A percentile compares a stretch with the other conserved stretches of the same genome.
Evolutionary conservation across 2,329 filamentous ascomycete genomes (phyloP).

Genomic region (Myotisia sp.): DNA sequence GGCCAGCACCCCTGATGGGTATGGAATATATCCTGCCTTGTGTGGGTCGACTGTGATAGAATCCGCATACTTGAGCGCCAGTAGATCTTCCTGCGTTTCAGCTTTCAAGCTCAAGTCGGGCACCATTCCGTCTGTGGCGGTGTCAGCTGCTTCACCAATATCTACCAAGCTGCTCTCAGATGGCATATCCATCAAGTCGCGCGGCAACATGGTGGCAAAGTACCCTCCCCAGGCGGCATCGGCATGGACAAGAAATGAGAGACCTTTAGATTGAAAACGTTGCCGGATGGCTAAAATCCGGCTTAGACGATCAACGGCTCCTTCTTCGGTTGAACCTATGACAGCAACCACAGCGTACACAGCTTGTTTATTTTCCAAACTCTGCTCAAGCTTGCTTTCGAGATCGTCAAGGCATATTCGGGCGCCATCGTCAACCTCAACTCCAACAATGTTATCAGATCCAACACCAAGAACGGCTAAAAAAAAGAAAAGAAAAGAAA

Average conservation of each 20-base stretch:
- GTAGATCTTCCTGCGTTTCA: conserved; percentile 15
- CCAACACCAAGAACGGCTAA: conserved; percentile 34
- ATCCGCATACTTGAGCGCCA: conserved; percentile 28
- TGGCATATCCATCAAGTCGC: conserved; percentile 81
- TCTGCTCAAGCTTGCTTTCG: conserved; percentile 19
- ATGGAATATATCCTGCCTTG: conserved; percentile 36
- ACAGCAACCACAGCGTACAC: conserved; percentile 35
- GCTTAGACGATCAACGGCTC: conserved; percentile 31
- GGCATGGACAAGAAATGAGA: conserved; percentile 35
- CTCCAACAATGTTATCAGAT: conserved; percentile 28
- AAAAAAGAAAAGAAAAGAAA: too few species aligned
- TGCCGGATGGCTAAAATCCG: conserved; percentile 28
- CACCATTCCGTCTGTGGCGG: conserved; percentile 21
- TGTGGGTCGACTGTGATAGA: conserved; percentile 38
- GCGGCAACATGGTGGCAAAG: conserved; percentile 36
- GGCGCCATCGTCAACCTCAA: conserved; percentile 29
- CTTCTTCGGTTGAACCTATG: conserved; percentile 37
- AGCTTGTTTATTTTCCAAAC: conserved; percentile 18
- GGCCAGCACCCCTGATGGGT: conserved; percentile 33
- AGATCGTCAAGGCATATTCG: conserved; percentile 26
- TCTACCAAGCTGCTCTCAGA: conserved; percentile 71
- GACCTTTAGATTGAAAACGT: conserved; percentile 28
- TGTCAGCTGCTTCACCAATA: conserved; percentile 50
- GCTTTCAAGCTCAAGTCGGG: conserved; percentile 23
- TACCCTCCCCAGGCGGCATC: conserved; percentile 41